A percentile compares a stretch with the other conserved stretches of the same genome.
Conservation (phyloP, 2,329 filamentous ascomycete species). For the Hypoxylon sp. region DNA sequence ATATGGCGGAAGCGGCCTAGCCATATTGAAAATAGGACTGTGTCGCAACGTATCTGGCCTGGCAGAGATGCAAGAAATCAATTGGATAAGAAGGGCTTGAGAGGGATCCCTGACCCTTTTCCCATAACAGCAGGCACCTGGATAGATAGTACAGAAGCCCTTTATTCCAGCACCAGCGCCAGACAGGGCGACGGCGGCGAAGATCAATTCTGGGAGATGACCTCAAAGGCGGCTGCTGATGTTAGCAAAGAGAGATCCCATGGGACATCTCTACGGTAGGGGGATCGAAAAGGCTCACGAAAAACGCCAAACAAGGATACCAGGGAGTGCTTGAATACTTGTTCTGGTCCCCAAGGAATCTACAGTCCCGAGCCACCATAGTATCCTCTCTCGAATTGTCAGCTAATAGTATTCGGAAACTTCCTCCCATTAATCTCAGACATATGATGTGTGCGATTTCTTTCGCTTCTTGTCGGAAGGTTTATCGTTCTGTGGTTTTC, state of each 20-base stretch:
- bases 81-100: background rate
- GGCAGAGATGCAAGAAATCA: constrained; percentile 15
- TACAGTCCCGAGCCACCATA: background rate
- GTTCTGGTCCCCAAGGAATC: background rate
- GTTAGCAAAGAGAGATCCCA: background rate
- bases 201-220: background rate
- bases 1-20: constrained; percentile 28
- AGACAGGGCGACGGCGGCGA: background rate
- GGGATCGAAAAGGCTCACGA: background rate
- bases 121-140: background rate
- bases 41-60: constrained; percentile 44
- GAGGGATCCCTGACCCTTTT: background rate
- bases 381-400: background rate
- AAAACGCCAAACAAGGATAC: background rate
- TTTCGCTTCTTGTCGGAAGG: too few species aligned
- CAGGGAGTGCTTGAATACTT: background rate
- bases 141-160: background rate
- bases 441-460: background rate
- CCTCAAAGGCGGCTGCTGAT: background rate
- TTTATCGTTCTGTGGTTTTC: too few species aligned
- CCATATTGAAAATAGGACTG: constrained; percentile 11
- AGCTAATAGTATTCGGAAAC: background rate
- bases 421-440: background rate
- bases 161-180: background rate
- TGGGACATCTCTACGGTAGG: background rate